These are phyloP conservation scores for Withania somnifera DNA, from an alignment of 305 asterid genomes.

Conservation along the genomic window DNA sequence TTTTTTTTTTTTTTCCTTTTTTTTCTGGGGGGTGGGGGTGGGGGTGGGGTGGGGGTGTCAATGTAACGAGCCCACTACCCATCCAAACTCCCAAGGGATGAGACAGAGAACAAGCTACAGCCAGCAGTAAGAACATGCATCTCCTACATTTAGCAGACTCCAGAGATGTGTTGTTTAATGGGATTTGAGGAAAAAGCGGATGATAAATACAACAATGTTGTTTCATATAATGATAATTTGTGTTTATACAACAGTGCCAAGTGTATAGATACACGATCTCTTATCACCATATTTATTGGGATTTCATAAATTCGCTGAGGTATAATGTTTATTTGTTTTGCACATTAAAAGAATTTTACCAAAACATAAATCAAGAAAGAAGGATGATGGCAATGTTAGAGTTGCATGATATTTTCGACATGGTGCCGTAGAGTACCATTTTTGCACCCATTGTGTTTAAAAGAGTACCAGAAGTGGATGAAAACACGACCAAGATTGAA, in stretches of 20 bases:
- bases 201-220: neutral
- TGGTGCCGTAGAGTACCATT: neutral
- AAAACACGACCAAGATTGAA: conserved; percentile 90
- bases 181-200: neutral
- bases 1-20: too few species aligned
- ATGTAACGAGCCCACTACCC: neutral
- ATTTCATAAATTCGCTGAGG: neutral
- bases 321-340: neutral
- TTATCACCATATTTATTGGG: neutral
- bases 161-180: neutral
- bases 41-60: too few species aligned
- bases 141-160: neutral
- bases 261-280: neutral
- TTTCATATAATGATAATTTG: neutral
- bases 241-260: neutral
- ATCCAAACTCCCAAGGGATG: neutral
- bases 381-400: neutral
- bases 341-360: neutral
- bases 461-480: conserved; percentile 74
- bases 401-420: neutral
- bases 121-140: neutral
- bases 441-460: neutral
- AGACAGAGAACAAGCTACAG: neutral
- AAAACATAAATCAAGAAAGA: neutral
- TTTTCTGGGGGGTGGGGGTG: too few species aligned